Evolutionary conservation across 352 stramenopile species (phyloP).

Genomic region (Pythium dissimile): DNA sequence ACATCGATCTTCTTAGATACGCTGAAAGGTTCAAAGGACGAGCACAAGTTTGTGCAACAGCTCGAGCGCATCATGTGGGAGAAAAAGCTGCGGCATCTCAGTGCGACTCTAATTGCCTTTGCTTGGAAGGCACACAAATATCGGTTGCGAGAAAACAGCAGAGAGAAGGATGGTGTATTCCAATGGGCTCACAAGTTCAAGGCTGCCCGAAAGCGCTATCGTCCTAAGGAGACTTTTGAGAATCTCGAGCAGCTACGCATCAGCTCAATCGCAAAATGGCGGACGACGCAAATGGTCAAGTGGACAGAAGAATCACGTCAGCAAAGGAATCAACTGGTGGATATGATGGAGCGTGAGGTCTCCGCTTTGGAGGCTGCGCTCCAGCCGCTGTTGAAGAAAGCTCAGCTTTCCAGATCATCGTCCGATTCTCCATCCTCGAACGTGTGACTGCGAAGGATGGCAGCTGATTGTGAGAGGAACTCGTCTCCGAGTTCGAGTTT

Average conservation of each 20-base stretch:
- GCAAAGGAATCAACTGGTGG: constrained; percentile 2
- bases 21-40: constrained; percentile 54
- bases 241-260: constrained; percentile 17
- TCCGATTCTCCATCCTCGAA: constrained; percentile 32
- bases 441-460: constrained; percentile 48
- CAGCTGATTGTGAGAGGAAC: constrained; percentile 50
- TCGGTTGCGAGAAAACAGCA: neutral
- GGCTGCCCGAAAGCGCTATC: constrained; percentile 1
- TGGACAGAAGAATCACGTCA: constrained; percentile 7
- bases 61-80: constrained; percentile 46
- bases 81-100: constrained; percentile 24
- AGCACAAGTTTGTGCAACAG: constrained; percentile 40
- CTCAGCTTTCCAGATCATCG: neutral
- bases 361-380: constrained; percentile 8
- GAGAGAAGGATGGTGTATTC: constrained; percentile 1
- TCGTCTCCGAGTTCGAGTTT: constrained; percentile 39
- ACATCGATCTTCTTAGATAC: constrained; percentile 58
- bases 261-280: constrained; percentile 16
- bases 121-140: constrained; percentile 26
- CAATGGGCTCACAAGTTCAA: constrained; percentile 13
- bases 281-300: constrained; percentile 7
- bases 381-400: neutral
- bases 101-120: constrained; percentile 31
- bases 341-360: constrained; percentile 11
- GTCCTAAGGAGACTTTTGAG: constrained; percentile 16